Conservation (phyloP, 2,329 filamentous ascomycete genomes). For the Cladophialophora exuberans region DNA sequence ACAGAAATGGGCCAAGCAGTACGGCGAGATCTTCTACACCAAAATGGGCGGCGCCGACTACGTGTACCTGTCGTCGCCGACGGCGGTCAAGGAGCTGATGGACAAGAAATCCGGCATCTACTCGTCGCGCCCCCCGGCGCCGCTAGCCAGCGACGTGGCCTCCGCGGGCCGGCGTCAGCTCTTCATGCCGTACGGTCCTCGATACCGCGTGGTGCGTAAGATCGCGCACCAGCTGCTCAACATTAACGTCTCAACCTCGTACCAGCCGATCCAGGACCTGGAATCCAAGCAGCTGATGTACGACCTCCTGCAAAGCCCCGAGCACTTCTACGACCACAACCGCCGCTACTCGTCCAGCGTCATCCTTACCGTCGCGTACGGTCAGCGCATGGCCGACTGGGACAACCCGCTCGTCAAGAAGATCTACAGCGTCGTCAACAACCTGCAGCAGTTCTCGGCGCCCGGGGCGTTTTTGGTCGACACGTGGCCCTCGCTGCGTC, state of each 20-base stretch:
- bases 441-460: slow-evolving; percentile 52
- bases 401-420: slow-evolving; percentile 53
- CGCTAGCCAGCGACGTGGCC: slow-evolving; percentile 37
- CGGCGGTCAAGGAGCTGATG: slow-evolving; percentile 58
- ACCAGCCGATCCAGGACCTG: slow-evolving; percentile 54
- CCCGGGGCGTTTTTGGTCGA: slow-evolving; percentile 49
- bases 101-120: slow-evolving; percentile 45
- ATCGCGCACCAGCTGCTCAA: slow-evolving; percentile 50
- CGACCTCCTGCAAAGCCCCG: slow-evolving; percentile 44
- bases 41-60: slow-evolving; percentile 39
- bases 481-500: slow-evolving; percentile 48
- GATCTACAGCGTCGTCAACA: slow-evolving; percentile 51
- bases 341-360: slow-evolving; percentile 55
- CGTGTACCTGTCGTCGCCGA: slow-evolving; percentile 52
- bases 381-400: slow-evolving; percentile 47
- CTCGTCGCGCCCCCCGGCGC: slow-evolving; percentile 41
- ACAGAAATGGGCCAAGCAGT: slow-evolving; percentile 40
- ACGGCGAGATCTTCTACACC: slow-evolving; percentile 40
- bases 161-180: slow-evolving; percentile 47
- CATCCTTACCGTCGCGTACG: slow-evolving; percentile 56
- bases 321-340: slow-evolving; percentile 51
- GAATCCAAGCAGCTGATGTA: slow-evolving; percentile 51
- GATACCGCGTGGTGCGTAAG: slow-evolving; percentile 50
- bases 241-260: slow-evolving; percentile 47
- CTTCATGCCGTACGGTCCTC: slow-evolving; percentile 54